Conservation (phyloP, 1,284 basidiomycete genomes). For the Cutaneotrichosporon sp. region DNA sequence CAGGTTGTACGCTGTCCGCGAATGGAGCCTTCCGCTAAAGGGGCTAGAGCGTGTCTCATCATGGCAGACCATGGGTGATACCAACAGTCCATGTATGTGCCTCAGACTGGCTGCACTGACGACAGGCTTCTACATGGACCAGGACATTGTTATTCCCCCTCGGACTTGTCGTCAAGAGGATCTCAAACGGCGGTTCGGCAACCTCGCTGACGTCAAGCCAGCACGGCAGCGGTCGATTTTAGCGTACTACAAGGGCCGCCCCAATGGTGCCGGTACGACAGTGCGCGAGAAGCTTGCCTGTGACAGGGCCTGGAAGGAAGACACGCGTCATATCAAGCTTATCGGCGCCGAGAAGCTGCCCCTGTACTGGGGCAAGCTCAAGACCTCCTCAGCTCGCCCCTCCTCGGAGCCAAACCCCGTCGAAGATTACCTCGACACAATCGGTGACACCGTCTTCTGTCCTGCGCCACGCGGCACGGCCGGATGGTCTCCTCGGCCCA, state of each 20-base stretch:
- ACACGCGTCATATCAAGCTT: slow-evolving; percentile 6
- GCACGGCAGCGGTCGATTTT: slow-evolving; percentile 12
- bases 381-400: not conserved
- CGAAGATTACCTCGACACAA: slow-evolving; percentile 34
- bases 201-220: slow-evolving; percentile 20
- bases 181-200: slow-evolving; percentile 21
- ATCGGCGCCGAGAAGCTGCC: slow-evolving; percentile 17
- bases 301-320: slow-evolving; percentile 3
- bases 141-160: slow-evolving; percentile 34
- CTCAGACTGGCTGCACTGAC: not conserved
- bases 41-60: slow-evolving; percentile 6
- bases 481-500: slow-evolving; percentile 39
- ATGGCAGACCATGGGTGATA: slow-evolving; percentile 33
- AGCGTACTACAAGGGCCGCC: slow-evolving; percentile 27
- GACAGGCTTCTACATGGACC: slow-evolving; percentile 24
- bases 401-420: not conserved
- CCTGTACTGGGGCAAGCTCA: slow-evolving; percentile 15
- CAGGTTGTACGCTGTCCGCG: slow-evolving; percentile 16
- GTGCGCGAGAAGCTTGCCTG: slow-evolving; percentile 27
- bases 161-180: slow-evolving; percentile 28
- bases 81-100: slow-evolving; percentile 20
- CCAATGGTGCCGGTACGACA: slow-evolving; percentile 20
- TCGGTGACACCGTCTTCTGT: slow-evolving; percentile 44
- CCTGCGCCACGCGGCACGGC: slow-evolving; percentile 39
- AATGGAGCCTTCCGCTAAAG: not conserved